These are phyloP conservation scores for Podaxis sp. DNA, from an alignment of 768 basidiomycete genomes.

Conservation along the genomic window DNA sequence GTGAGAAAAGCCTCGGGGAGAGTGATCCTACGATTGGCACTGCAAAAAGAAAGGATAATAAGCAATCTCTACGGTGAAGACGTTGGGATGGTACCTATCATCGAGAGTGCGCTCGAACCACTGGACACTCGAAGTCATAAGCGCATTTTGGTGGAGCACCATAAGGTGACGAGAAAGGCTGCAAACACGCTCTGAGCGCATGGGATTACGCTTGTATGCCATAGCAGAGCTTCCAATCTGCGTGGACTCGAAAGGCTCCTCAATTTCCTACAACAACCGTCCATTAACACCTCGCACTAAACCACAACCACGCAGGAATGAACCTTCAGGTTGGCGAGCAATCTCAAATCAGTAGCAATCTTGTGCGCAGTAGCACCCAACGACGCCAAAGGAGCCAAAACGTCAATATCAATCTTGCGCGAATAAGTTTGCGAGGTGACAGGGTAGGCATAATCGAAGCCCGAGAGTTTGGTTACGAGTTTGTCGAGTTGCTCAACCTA, in stretches of 20 bases:
- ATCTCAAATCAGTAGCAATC: constrained; percentile 91
- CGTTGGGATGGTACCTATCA: constrained; percentile 62
- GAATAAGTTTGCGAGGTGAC: constrained; percentile 99
- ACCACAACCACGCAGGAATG: background rate
- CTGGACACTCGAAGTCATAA: constrained; percentile 93
- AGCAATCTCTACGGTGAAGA: background rate
- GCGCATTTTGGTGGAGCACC: constrained; percentile 92
- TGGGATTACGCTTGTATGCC: constrained; percentile 99
- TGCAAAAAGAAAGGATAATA: constrained; percentile 26
- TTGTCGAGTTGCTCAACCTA: constrained; percentile 88
- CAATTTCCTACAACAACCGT: constrained; percentile 66
- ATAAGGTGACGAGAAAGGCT: constrained; percentile 94
- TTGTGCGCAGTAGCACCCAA: constrained; percentile 96
- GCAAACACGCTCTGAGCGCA: constrained; percentile 98
- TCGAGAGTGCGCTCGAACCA: constrained; percentile 99
- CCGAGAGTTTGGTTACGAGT: constrained; percentile 86
- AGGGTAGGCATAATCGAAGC: constrained; percentile 93
- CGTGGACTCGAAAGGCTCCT: constrained; percentile 98
- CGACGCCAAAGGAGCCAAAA: constrained; percentile 85
- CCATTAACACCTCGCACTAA: background rate
- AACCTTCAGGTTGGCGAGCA: constrained; percentile 92
- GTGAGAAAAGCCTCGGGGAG: constrained; percentile 97
- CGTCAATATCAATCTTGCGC: constrained; percentile 94
- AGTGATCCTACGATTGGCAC: constrained; percentile 95
- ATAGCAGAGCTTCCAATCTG: constrained; percentile 97